Evolutionary conservation across 2,329 filamentous ascomycete species (phyloP).

Genomic region (Grosmannia penicillata): DNA sequence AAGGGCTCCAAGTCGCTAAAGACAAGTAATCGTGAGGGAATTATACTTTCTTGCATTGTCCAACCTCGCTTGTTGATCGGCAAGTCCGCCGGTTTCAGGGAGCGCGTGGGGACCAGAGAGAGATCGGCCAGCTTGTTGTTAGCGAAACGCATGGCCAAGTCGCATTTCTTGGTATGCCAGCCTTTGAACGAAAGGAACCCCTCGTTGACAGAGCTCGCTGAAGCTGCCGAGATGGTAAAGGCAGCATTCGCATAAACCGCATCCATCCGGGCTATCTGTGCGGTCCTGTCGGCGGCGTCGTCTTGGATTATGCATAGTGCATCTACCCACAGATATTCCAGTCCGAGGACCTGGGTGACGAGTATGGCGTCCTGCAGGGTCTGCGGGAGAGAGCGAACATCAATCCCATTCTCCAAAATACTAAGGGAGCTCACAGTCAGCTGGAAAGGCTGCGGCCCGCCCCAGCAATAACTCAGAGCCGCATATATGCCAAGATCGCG

Average conservation of each 20-base stretch:
- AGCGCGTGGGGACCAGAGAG: too few relatives aligned
- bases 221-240: slow-evolving; percentile 6
- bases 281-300: slow-evolving; percentile 2
- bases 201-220: not conserved
- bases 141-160: not conserved
- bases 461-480: too few relatives aligned
- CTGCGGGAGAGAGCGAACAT: not conserved
- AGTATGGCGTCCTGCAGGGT: slow-evolving; percentile 8
- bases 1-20: too few relatives aligned
- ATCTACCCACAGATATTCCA: slow-evolving; percentile 10
- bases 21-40: slow-evolving; percentile 1
- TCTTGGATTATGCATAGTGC: slow-evolving; percentile 9
- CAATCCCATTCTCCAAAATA: too few relatives aligned
- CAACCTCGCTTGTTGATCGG: slow-evolving; percentile 5
- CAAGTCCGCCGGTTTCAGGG: too few relatives aligned
- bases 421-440: too few relatives aligned
- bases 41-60: slow-evolving; percentile 6
- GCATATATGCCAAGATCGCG: too few relatives aligned
- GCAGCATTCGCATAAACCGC: slow-evolving; percentile 6
- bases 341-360: slow-evolving; percentile 4
- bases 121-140: too few relatives aligned
- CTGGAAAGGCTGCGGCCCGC: too few relatives aligned
- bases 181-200: slow-evolving; percentile 2
- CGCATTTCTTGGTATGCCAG: too few relatives aligned
- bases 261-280: slow-evolving; percentile 6